Base-by-base conservation (phyloP, 176 grass and related monocot genomes). In the Cymbopogon citratus region DNA sequence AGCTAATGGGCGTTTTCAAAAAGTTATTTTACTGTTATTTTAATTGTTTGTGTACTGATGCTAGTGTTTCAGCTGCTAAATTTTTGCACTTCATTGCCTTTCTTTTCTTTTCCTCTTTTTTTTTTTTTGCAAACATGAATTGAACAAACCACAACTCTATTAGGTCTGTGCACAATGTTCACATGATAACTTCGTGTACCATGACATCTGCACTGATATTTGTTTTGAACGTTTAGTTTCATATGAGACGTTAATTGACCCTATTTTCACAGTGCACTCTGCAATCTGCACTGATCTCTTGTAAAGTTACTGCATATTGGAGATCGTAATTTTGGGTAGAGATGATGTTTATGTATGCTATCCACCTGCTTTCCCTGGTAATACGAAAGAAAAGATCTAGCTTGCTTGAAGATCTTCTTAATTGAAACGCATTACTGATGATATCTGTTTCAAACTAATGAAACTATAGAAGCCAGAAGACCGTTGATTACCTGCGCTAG, bases 41-140 rank as follows among this genome's bases (percentile, higher is more conserved):
- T 25, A 79, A 62, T 16, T 49, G 21, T 39, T 62, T 19, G 3
- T 76, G 43, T 49, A 72, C 34, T 51, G 19, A 63, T 76, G 21
- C 26, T 63, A 57, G 18, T 63, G 7, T 69, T 80, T 68, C 45
- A 34, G 38, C 13, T 69, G 33, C 56, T 46, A 26, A 67, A 68
- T 1, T 40, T 80, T 80, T 84, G 79, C 14, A 60, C 60, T 70
- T 68, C 13, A 49, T 67, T 68, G 49, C 19, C 43, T 70, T 15
- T 67, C 7, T 89, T 66, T 45, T 59, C 23, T 85, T 75, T 43
- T n/a, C n/a, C n/a, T n/a, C n/a, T n/a, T n/a, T n/a, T 67, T 10
- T 89, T 66, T 45, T 59, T 28, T 85, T 75, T 43, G 33, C 18
- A 63, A 79, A 63, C 73, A 13, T 48, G 23, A 84, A 48, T 28